Percentiles rank a stretch among this genome's conserved stretches.
phyloP scores from a whole-genome alignment of 495 filamentous ascomycete genomes.

The Penicillium coprophilum region DNA sequence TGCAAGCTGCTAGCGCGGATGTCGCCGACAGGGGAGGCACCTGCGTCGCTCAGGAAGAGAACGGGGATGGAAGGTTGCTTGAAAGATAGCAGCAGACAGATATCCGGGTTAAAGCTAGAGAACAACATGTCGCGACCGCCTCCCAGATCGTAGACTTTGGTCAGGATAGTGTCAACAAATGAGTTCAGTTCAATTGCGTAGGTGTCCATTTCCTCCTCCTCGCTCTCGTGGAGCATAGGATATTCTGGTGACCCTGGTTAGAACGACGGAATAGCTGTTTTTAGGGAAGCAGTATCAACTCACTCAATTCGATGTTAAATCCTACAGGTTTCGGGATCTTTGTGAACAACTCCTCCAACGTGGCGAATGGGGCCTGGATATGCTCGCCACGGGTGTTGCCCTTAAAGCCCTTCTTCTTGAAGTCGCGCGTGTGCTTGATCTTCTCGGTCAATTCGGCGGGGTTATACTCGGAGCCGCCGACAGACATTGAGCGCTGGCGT shows the following conservation, averaged over 20 bases:
- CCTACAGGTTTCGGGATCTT: conserved; percentile 77
- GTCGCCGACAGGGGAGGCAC: conserved; percentile 73
- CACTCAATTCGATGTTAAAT: conserved; percentile 97
- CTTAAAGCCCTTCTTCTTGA: conserved; percentile 92
- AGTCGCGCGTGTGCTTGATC: conserved; percentile 96
- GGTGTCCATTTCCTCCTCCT: conserved; percentile 95
- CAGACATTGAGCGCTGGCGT: conserved; percentile 57
- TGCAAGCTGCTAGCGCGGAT: conserved; percentile 90
- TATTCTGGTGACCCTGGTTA: conserved; percentile 61
- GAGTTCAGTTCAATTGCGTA: conserved; percentile 96
- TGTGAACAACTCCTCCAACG: conserved; percentile 87
- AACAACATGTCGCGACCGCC: conserved; percentile 85
- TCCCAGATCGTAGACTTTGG: conserved; percentile 76
- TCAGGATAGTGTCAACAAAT: conserved; percentile 91
- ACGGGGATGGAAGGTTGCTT: conserved; percentile 96
- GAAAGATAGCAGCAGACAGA: conserved; percentile 88
- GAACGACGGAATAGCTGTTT: conserved; percentile 32
- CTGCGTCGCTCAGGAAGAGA: conserved; percentile 89
- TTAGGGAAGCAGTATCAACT: conserved; percentile 28
- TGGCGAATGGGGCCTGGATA: conserved; percentile 93
- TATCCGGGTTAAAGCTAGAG: conserved; percentile 94
- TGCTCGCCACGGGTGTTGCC: conserved; percentile 89
- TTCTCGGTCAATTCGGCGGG: conserved; percentile 72
- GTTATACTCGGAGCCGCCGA: conserved; percentile 52
- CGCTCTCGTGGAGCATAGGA: conserved; percentile 91